Base-by-base conservation (phyloP, 2,329 filamentous ascomycete species). In the Mycosphaerelloides madeirae region DNA sequence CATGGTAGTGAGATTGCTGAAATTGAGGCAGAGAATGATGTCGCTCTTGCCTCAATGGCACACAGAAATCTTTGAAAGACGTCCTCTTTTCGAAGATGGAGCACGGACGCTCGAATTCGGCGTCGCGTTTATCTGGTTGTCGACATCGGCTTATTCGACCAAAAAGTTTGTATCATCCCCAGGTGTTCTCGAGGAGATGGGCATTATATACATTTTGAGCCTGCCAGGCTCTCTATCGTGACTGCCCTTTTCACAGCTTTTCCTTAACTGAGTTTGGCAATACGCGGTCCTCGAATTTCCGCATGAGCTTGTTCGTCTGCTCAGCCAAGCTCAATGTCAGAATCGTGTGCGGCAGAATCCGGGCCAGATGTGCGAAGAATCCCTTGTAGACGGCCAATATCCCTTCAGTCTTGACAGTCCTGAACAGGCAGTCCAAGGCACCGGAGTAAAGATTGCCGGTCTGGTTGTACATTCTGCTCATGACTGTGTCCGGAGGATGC, bases 391-490 rank as follows among this genome's bases (percentile, higher is more conserved):
- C 87, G 49, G 93, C 93, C 36, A 97, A 71, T 41, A 95, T 60
- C 16, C 93, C 93, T 66, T 98, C 93, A 0, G 88, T 95, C 64
- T 83, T 84, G 49, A 98, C 77, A 0, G 93, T 98, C 71, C 95
- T 90, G 65, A 79, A 80, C 48, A 97, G 69, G 65, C 93, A 98
- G 70, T 98, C 93, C 52, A 95, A 86, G 3, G 94, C 87, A 46
- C 90, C 86, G 56, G 79, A 83, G 75, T 98, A 98, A n/a, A 98
- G 77, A 65, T 96, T 95, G 41, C 93, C 93, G 50, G 90, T 95
- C 68, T 98, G 93, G 73, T 98, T 98, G 76, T 98, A 98, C 75
- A 98, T 84, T 52, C 93, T 85, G 50, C 88, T 93, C 93, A 98
- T 98, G 70, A 98, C 87, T 4, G 93, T 98, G 67, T 98, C 93